These are phyloP conservation scores for Musa acuminata DNA, from an alignment of 176 grass and related monocot genomes.

Conservation along the genomic window DNA sequence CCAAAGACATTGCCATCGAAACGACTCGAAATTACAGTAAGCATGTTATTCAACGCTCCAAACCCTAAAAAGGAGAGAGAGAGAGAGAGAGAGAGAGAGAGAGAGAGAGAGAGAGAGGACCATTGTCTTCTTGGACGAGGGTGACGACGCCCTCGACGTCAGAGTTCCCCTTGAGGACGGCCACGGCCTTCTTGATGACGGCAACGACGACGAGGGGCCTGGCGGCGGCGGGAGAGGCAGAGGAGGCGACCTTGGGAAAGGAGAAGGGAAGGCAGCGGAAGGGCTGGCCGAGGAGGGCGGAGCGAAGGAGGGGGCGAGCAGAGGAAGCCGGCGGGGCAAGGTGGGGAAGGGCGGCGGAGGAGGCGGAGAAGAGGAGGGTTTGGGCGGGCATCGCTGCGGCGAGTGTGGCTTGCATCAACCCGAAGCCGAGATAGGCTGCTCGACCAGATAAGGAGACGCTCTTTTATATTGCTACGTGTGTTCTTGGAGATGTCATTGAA, in stretches of 20 bases:
- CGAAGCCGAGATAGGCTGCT: neutral
- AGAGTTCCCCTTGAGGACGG: conserved; percentile 77
- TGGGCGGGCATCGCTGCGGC: conserved; percentile 56
- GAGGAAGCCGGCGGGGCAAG: conserved; percentile 28
- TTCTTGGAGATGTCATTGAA: no score
- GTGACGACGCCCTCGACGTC: conserved; percentile 82
- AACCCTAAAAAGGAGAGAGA: neutral
- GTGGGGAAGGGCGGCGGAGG: neutral
- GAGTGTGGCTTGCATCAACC: neutral
- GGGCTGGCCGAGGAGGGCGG: conserved; percentile 19
- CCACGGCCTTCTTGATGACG: conserved; percentile 78
- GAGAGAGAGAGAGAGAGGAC: conserved; percentile 35
- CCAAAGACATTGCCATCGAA: neutral
- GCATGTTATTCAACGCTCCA: neutral
- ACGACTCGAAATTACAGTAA: neutral
- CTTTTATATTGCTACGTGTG: no score
- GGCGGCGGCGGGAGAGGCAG: conserved; percentile 9
- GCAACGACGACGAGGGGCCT: conserved; percentile 43
- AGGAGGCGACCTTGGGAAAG: neutral
- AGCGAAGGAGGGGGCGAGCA: conserved; percentile 66
- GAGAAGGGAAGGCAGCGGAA: neutral
- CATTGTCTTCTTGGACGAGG: conserved; percentile 61
- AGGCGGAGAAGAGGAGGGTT: conserved; percentile 38
- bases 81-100: no score
- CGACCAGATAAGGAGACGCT: neutral